phyloP scores from a whole-genome alignment of 495 filamentous ascomycete genomes.

The Talaromyces wortmannii region DNA sequence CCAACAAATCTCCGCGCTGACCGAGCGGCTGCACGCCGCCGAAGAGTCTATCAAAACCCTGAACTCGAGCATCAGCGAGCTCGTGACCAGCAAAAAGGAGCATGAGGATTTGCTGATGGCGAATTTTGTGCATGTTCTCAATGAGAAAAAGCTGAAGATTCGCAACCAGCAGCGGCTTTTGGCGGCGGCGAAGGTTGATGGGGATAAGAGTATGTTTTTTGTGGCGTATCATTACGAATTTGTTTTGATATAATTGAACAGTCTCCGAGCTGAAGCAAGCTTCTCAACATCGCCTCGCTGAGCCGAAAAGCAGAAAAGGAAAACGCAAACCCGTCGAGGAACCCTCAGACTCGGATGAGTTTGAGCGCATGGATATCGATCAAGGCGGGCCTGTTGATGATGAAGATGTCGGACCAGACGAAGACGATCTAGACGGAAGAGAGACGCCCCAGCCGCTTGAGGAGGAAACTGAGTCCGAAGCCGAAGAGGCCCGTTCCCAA shows the following conservation, averaged over 20 bases:
- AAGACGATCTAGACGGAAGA: conserved; percentile 28
- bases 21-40: conserved; percentile 32
- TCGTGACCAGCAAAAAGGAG: conserved; percentile 56
- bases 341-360: conserved; percentile 30
- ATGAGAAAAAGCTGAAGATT: conserved; percentile 90
- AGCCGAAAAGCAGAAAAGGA: conserved; percentile 13
- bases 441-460: conserved; percentile 27
- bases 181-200: conserved; percentile 50
- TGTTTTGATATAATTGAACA: conserved; percentile 4
- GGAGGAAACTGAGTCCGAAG: conserved; percentile 35
- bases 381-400: conserved; percentile 11
- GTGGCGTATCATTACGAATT: background rate
- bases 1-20: conserved; percentile 40
- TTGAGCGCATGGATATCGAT: conserved; percentile 57
- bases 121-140: conserved; percentile 66
- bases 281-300: conserved; percentile 1
- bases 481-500: background rate
- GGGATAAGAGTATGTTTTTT: conserved; percentile 25
- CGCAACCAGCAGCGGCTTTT: conserved; percentile 70
- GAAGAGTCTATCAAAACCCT: conserved; percentile 44
- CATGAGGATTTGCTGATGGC: conserved; percentile 65
- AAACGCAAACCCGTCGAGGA: conserved; percentile 45
- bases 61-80: conserved; percentile 52
- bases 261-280: conserved; percentile 20
- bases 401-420: conserved; percentile 28